Base-by-base conservation (phyloP, 805 yeast genomes). In the Kregervanrija delftensis region DNA sequence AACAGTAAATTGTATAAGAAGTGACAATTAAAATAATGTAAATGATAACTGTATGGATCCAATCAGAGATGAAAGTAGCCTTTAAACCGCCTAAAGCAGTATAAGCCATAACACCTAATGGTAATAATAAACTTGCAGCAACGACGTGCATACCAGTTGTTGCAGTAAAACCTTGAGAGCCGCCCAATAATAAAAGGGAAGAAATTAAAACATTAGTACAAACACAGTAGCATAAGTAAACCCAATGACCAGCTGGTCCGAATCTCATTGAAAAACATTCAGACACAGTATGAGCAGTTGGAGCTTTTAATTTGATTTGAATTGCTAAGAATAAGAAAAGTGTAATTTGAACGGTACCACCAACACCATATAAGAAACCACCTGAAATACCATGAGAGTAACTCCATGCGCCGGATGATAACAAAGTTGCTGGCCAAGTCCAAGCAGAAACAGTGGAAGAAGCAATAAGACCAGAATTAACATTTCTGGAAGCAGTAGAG, bases 21-120 rank as follows among this genome's bases (percentile, higher is more conserved):
- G 67, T 46, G 8, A 63, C 56, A 28, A 71, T 49, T 31, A 66
- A 42, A 36, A 65, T 57, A 2, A 58, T 45, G 40, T 58, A 61
- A 36, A 66, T 58, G 37, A 65, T 61, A 32, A 65, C 63, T 11
- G 77, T 71, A 52, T 74, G 79, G 36, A 69, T 67, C 69, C 74
- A 73, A 50, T 76, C 81, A 4, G 80, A 69, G 35, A 76, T 60
- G 51, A 75, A 74, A 1, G 81, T 76, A 4, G 79, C 76, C 47
- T 69, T 74, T 37, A 76, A 58, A 5, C 81, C 81, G 37, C 81
- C 81, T 28, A 72, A 59, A 9, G 67, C 61, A 1, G 79, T 75
- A 53, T 76, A 76, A 22, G 71, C 55, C 39, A 69, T 57, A 15
- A 75, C 79, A 39, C 74, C 74, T 17, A 73, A 49, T 4, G 79